Evolutionary conservation across 345 rosid genomes (phyloP).

Genomic region (Raphanus raphanistrum): DNA sequence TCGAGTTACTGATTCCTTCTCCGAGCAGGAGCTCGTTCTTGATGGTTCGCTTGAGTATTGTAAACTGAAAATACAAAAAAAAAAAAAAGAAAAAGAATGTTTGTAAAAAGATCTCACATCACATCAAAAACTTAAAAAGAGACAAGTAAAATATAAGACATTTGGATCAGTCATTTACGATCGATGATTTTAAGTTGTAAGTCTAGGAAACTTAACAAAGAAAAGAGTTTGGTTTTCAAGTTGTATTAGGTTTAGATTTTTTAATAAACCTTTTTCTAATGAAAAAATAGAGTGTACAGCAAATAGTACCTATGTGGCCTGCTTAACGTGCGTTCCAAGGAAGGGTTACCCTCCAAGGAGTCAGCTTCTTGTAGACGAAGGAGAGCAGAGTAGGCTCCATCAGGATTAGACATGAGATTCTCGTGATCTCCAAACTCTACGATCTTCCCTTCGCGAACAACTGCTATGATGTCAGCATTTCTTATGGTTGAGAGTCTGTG

Average conservation of each 20-base stretch:
- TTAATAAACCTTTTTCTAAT: neutral
- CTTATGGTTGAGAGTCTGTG: conserved; percentile 90
- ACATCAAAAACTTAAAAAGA: neutral
- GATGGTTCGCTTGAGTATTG: conserved; percentile 69
- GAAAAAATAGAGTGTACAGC: neutral
- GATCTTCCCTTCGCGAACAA: conserved; percentile 75
- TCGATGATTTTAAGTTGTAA: neutral
- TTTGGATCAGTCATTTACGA: neutral
- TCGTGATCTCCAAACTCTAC: conserved; percentile 90
- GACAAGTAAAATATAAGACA: too few relatives aligned
- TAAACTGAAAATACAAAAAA: conserved; percentile 36
- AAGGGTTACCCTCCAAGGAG: conserved; percentile 58
- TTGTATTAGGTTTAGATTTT: neutral
- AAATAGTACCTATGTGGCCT: conserved; percentile 61
- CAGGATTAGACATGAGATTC: conserved; percentile 64
- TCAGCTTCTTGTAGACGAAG: conserved; percentile 76
- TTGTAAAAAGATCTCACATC: neutral
- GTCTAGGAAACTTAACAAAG: neutral
- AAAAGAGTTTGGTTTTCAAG: neutral
- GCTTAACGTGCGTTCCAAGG: conserved; percentile 53
- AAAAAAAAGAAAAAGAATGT: neutral
- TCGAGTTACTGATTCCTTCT: conserved; percentile 63
- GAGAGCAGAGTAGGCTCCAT: conserved; percentile 69
- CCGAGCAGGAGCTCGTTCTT: conserved; percentile 74
- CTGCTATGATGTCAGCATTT: conserved; percentile 86